Evolutionary conservation across 805 yeast species (phyloP).

Genomic region (Metschnikowia matae): DNA sequence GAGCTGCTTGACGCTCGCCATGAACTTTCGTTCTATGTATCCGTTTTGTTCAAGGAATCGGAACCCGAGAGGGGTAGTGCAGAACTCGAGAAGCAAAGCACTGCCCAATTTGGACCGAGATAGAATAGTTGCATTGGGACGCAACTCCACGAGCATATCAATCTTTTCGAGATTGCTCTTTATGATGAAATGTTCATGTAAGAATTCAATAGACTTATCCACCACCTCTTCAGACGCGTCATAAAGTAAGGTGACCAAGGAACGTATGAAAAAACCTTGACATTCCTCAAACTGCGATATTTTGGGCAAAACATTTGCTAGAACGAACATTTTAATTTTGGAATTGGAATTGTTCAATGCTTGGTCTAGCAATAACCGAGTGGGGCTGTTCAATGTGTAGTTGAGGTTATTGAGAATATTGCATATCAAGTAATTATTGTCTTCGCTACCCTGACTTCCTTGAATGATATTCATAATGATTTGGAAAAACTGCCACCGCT

Average conservation of each 20-base stretch:
- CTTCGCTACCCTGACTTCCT: constrained; percentile 29
- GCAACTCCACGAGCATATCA: constrained; percentile 45
- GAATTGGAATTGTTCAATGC: constrained; percentile 54
- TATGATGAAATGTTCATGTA: constrained; percentile 19
- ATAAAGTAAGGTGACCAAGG: constrained; percentile 64
- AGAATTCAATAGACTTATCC: constrained; percentile 17
- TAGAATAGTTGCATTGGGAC: constrained; percentile 49
- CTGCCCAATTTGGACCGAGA: constrained; percentile 27
- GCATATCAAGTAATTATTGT: constrained; percentile 49
- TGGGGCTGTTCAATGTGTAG: constrained; percentile 56
- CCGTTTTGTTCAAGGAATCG: constrained; percentile 50
- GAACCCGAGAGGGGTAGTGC: constrained; percentile 69
- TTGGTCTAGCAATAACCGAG: constrained; percentile 62
- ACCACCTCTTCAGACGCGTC: constrained; percentile 41
- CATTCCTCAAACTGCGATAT: constrained; percentile 34
- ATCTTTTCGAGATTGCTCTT: constrained; percentile 37
- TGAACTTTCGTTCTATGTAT: constrained; percentile 19
- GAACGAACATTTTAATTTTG: constrained; percentile 52
- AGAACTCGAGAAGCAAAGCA: constrained; percentile 54
- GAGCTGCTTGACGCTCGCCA: constrained; percentile 8
- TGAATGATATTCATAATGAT: constrained; percentile 69
- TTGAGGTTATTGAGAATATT: constrained; percentile 60
- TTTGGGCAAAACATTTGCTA: constrained; percentile 45
- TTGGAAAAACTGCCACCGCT: constrained; percentile 81
- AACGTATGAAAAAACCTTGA: constrained; percentile 46